phyloP scores from a whole-genome alignment of 306 rosid genomes.

The Dryas alaskensis region DNA sequence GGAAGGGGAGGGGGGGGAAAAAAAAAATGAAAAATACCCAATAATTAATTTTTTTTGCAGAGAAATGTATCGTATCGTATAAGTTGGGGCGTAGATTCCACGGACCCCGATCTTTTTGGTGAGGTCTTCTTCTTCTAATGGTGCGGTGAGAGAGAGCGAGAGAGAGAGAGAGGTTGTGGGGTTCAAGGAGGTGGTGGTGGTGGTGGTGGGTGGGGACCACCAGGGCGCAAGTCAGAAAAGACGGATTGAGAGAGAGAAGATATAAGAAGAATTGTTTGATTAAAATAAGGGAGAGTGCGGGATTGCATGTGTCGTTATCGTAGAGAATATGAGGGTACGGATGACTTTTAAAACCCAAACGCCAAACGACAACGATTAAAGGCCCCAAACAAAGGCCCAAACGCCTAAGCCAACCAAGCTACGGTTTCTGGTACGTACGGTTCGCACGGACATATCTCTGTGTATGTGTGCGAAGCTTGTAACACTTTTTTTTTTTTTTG shows the following conservation, averaged over 20 bases:
- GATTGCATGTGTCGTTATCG: constrained; percentile 48
- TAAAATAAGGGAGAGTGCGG: not conserved
- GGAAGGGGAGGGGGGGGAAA: too few relatives aligned
- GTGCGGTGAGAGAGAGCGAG: not conserved
- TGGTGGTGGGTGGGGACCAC: constrained; percentile 28
- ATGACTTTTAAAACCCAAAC: not conserved
- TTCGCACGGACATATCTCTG: constrained; percentile 32
- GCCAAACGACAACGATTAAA: not conserved
- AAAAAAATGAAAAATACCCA: not conserved
- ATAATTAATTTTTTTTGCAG: not conserved
- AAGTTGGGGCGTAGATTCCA: constrained; percentile 31
- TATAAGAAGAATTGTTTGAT: not conserved
- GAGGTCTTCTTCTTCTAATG: not conserved
- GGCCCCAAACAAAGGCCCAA: not conserved
- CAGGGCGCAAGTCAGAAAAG: constrained; percentile 41
- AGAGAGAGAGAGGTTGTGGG: not conserved
- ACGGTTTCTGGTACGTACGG: constrained; percentile 23
- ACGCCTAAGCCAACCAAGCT: not conserved
- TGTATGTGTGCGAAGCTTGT: not conserved
- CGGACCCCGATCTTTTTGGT: constrained; percentile 15
- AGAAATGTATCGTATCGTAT: constrained; percentile 22
- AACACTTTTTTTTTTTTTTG: too few relatives aligned
- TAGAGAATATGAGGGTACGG: constrained; percentile 31
- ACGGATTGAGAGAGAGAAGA: constrained; percentile 14
- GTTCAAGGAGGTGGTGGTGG: not conserved